Percentiles rank a stretch among this genome's conserved stretches.
phyloP scores from a whole-genome alignment of 2,329 filamentous ascomycete genomes.

The Hypoxylon sp. region DNA sequence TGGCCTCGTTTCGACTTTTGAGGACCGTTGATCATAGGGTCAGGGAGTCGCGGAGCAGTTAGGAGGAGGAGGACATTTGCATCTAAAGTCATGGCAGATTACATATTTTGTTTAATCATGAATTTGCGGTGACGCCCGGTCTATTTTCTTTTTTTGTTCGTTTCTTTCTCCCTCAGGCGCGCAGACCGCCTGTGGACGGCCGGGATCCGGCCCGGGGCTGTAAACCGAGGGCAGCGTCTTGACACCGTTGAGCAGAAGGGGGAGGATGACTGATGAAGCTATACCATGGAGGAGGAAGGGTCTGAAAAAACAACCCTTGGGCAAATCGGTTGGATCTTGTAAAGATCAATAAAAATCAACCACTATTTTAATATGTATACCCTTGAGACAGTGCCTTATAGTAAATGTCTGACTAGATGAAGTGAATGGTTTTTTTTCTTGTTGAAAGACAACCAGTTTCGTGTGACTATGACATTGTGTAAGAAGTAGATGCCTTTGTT shows the following conservation, averaged over 20 bases:
- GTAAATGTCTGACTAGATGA: no score
- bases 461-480: no score
- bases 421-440: background rate
- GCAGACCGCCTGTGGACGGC: conserved; percentile 39
- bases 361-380: conserved; percentile 35
- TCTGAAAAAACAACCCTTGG: conserved; percentile 23
- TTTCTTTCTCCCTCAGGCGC: conserved; percentile 41
- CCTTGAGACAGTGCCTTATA: conserved; percentile 19
- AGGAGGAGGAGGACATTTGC: conserved; percentile 40
- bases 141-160: conserved; percentile 43
- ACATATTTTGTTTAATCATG: conserved; percentile 64
- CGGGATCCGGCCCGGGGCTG: conserved; percentile 33
- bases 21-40: conserved; percentile 38
- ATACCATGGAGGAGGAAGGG: conserved; percentile 31
- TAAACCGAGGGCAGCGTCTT: conserved; percentile 17
- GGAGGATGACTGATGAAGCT: conserved; percentile 37
- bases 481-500: no score
- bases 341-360: conserved; percentile 36
- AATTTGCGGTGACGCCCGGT: conserved; percentile 47
- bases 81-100: conserved; percentile 52
- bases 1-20: conserved; percentile 35
- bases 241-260: conserved; percentile 20
- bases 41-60: conserved; percentile 37
- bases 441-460: background rate
- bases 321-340: conserved; percentile 35